Percentiles rank a stretch among this genome's conserved stretches.
These are phyloP conservation scores for Fusarium fujikuroi DNA, from an alignment of 2,329 filamentous ascomycete species.

Conservation along the genomic window DNA sequence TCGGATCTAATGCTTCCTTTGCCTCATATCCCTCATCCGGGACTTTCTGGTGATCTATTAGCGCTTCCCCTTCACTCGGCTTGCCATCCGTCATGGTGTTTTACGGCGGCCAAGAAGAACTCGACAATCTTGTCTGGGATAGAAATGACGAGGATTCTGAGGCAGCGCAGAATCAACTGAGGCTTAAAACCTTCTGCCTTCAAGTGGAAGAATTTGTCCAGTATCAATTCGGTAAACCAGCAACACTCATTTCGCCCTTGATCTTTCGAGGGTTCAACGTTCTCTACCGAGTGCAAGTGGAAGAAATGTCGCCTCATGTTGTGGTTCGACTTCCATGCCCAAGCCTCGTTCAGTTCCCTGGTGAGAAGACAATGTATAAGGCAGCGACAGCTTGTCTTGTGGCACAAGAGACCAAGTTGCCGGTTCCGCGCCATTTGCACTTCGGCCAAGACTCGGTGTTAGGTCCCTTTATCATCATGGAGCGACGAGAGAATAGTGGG, in stretches of 20 bases:
- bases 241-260: slow-evolving; percentile 2
- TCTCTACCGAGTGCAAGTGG: not conserved
- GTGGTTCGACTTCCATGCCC: slow-evolving; percentile 8
- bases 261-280: slow-evolving; percentile 1
- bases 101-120: slow-evolving; percentile 19
- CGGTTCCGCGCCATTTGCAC: not conserved
- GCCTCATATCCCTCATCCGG: too few species aligned
- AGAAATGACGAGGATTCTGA: slow-evolving; percentile 15
- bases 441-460: slow-evolving; percentile 34
- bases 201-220: not conserved
- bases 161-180: not conserved
- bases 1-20: too few species aligned
- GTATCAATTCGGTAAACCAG: not conserved
- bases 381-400: slow-evolving; percentile 19
- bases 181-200: slow-evolving; percentile 1
- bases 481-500: slow-evolving; percentile 38
- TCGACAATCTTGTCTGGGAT: slow-evolving; percentile 28
- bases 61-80: too few species aligned
- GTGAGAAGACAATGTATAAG: slow-evolving; percentile 24
- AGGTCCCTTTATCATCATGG: slow-evolving; percentile 46
- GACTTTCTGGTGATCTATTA: too few species aligned
- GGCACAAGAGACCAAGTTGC: slow-evolving; percentile 2
- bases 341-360: not conserved
- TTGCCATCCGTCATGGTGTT: too few species aligned
- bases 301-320: not conserved